Evolutionary conservation across 768 basidiomycete species (phyloP), one percentile per base, ranked within the genome.

Genomic region (Lepiota venenata): DNA sequence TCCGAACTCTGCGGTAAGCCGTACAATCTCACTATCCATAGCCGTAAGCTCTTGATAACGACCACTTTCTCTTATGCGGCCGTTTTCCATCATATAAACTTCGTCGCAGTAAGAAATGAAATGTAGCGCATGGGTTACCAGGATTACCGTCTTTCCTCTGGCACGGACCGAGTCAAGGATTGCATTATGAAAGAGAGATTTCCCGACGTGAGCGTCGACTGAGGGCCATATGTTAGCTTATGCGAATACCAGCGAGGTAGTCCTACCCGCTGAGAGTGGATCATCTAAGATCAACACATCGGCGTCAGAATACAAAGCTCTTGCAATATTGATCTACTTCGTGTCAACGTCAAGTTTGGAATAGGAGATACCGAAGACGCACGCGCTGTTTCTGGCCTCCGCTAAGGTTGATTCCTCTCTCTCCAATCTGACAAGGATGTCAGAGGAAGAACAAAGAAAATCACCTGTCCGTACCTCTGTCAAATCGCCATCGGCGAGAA

Each of bases 41-140:
- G 63, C 60, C 35, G 85, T 67, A 14, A 88, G 73, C 32, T 84
- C 71, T 7, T 69, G 61, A 60, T 79, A 87, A 0, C 82, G 80
- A 3, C 92, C 92, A 18, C 77, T 81, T 67, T 93, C 91, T 11
- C 78, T 76, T 56, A 95, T 81, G 29, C 69, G 73, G 9, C 93
- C 92, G 55, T 88, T 81, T 22, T 78, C 76, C 53, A 95, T 66
- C 21, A 83, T 83, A 66, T 85, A 83, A 61, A 95, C 86, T 62
- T 88, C 87, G 68, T 93, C 91, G 44, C 88, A 88, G 50, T 85
- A 71, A 0, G 88, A 84, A 11, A 95, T 75, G 72, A 93, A 87
- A 69, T 95, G 91, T 14, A 94, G 73, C 1, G 88, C 91, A 65
- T 93, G 91, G 0, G 93, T 95, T 35, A 93, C 91, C 55, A 95